Conservation (phyloP, 169 alveolate species). For the Plasmodium vinckei region DNA sequence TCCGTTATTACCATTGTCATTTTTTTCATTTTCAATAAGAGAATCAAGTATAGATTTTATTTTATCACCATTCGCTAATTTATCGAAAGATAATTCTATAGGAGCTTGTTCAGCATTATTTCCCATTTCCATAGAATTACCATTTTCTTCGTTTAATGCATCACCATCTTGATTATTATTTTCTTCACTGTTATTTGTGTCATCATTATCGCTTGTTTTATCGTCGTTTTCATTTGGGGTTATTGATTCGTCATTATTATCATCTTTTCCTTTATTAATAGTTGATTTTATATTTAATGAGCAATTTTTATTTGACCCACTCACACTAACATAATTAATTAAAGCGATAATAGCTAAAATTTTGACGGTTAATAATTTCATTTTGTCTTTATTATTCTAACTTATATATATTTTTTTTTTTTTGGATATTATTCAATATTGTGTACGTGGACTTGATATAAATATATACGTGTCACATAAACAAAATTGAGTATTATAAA, state of each 20-base stretch:
- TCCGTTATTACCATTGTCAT: background rate
- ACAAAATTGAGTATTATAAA: no score
- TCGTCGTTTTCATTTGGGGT: background rate
- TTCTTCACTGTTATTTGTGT: background rate
- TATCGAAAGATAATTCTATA: background rate
- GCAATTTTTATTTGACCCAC: conserved; percentile 4
- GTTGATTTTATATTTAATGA: conserved; percentile 29
- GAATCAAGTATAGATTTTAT: background rate
- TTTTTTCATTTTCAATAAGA: background rate
- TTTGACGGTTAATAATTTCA: conserved; percentile 4
- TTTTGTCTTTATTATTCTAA: background rate
- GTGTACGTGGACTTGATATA: no score
- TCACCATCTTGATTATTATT: background rate
- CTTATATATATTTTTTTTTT: no score
- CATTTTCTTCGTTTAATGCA: background rate
- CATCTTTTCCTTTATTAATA: conserved; percentile 17
- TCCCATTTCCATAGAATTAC: background rate
- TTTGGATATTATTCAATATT: no score
- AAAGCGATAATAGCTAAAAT: conserved; percentile 2
- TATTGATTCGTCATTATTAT: background rate
- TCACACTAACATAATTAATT: conserved; percentile 9
- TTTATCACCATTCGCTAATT: background rate
- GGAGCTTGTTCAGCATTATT: background rate
- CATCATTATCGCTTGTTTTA: background rate
- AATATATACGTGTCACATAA: no score